phyloP scores from a whole-genome alignment of 2,329 filamentous ascomycete species.

The Coniochaeta prunicola region DNA sequence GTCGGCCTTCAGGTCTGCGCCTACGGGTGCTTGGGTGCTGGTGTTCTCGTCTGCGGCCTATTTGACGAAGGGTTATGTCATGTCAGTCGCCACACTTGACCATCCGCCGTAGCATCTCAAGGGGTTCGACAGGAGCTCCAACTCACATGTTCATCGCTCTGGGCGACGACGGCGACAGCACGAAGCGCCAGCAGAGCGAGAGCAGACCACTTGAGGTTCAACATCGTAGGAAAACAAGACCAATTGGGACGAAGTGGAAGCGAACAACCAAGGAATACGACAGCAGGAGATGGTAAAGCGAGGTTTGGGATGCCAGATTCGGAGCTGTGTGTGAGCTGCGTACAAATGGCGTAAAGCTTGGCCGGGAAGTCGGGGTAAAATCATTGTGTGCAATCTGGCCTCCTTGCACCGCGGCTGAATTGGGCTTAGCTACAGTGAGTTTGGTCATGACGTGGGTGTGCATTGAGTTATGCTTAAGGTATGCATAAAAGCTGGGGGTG shows the following conservation, averaged over 20 bases:
- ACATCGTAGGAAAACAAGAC: conserved; percentile 53
- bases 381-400: conserved; percentile 3
- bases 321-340: background rate
- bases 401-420: background rate
- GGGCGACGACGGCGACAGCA: conserved; percentile 57
- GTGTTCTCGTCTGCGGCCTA: conserved; percentile 24
- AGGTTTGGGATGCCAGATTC: background rate
- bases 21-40: background rate
- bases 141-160: conserved; percentile 46
- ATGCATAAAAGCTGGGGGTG: too few species aligned
- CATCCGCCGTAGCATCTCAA: conserved; percentile 5
- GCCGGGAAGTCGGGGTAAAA: background rate
- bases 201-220: conserved; percentile 64
- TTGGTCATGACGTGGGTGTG: background rate
- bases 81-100: conserved; percentile 13
- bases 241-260: conserved; percentile 13
- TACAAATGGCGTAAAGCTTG: background rate
- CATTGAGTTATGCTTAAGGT: background rate
- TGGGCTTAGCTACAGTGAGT: background rate
- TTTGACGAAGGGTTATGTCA: conserved; percentile 14
- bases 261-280: background rate
- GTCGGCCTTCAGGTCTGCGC: conserved; percentile 47
- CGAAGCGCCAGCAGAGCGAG: conserved; percentile 66
- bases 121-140: conserved; percentile 4
- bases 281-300: background rate